Evolutionary conservation across 2,329 filamentous ascomycete genomes (phyloP), one percentile per base, ranked within the genome.

Genomic region (Esteya vermicola): DNA sequence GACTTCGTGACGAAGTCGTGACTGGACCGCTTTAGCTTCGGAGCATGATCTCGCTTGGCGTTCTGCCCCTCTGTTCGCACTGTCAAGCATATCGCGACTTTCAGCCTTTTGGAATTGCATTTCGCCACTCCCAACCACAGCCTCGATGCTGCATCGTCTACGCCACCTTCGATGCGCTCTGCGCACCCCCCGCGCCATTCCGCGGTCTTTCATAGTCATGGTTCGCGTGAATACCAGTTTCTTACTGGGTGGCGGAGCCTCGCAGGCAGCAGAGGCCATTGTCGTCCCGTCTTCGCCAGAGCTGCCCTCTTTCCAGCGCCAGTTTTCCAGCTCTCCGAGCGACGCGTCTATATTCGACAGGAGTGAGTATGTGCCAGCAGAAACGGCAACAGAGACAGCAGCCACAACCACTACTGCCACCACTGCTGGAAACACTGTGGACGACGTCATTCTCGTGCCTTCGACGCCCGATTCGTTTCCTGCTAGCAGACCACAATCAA

Each of bases 141-240:
- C n/a, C n/a, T n/a, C 39, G 23, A 60, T 49, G 45, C 48, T 58
- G 58, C 51, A 54, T 48, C 50, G 47, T 32, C 43, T 39, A 28
- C 47, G 25, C 41, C 43, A 47, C 35, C 44, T 56, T 54, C 55
- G 57, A 63, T 66, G 68, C 65, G 66, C 65, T 48, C 47, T 60
- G 63, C 65, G 67, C 64, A 60, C 41, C 52, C 54, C 40, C 47
- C 38, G 53, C 35, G 35, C 51, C 44, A 48, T 55, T 42, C 55
- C 39, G 43, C 50, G 45, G 40, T 39, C 43, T n/a, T n/a, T n/a
- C n/a, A n/a, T n/a, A 37, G 50, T 38, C 33, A 59, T 61, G 57
- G 52, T 58, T 47, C 48, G 56, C 41, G 45, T 54, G 30, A 32
- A 45, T 13, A 39, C 35, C 10, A 36, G 18, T 9, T 14, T 36